Evolutionary conservation across 805 yeast genomes (phyloP).

Genomic region (Torulaspora gathmanii): DNA sequence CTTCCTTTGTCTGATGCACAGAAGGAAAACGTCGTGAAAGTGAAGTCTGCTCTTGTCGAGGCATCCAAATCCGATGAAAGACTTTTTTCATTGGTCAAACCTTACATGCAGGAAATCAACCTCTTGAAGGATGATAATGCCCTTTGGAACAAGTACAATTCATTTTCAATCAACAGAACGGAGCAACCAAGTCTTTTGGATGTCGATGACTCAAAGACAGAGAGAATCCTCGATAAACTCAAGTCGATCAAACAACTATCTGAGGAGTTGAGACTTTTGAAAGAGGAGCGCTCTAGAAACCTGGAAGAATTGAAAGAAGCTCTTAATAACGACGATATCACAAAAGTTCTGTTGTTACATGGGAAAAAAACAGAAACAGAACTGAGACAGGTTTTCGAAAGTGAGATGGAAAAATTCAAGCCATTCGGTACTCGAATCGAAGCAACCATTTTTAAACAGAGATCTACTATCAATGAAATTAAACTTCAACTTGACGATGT

Average conservation of each 20-base stretch:
- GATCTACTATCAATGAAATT: conserved; percentile 43
- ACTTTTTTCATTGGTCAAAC: conserved; percentile 45
- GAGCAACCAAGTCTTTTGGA: conserved; percentile 52
- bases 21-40: conserved; percentile 53
- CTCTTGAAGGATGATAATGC: conserved; percentile 43
- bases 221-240: conserved; percentile 38
- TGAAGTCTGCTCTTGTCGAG: conserved; percentile 56
- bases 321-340: conserved; percentile 79
- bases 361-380: conserved; percentile 55
- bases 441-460: conserved; percentile 63
- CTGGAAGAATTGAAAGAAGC: conserved; percentile 61
- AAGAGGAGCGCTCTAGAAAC: conserved; percentile 57
- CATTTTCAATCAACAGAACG: conserved; percentile 13
- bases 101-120: conserved; percentile 40
- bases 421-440: conserved; percentile 64
- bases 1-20: conserved; percentile 38
- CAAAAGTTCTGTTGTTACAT: conserved; percentile 65
- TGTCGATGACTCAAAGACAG: conserved; percentile 49
- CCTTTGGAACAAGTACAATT: conserved; percentile 39
- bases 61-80: conserved; percentile 58
- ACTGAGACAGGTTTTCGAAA: conserved; percentile 54
- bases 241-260: conserved; percentile 51
- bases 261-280: conserved; percentile 57
- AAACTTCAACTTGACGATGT: conserved; percentile 46
- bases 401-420: conserved; percentile 72